These are phyloP conservation scores for Ochromonas danica DNA, from an alignment of 108 stramenopile genomes.

Conservation along the genomic window DNA sequence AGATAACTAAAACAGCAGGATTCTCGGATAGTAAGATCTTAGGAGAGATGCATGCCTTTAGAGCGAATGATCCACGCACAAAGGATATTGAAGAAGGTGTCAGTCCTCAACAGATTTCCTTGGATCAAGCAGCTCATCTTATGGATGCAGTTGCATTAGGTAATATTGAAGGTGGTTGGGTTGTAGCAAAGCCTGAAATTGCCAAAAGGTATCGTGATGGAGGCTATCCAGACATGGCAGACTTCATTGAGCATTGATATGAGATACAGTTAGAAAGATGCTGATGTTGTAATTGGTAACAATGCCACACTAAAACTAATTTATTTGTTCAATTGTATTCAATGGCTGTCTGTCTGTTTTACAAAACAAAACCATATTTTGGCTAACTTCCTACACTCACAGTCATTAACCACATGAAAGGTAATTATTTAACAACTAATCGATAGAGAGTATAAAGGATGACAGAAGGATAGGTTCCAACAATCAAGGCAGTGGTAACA, in stretches of 20 bases:
- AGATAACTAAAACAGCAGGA: neutral
- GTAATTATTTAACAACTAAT: no score
- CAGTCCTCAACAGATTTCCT: neutral
- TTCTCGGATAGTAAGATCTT: neutral
- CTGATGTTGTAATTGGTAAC: no score
- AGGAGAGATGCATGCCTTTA: neutral
- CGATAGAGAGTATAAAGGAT: no score
- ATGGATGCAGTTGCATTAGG: slow-evolving; percentile 29
- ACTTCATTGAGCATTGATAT: slow-evolving; percentile 22
- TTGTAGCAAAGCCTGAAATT: neutral
- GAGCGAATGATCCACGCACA: slow-evolving; percentile 1
- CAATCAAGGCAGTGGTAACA: no score
- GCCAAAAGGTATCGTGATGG: slow-evolving; percentile 2
- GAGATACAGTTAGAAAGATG: no score
- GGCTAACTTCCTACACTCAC: no score
- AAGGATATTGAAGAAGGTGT: slow-evolving; percentile 20
- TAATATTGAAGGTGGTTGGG: slow-evolving; percentile 18
- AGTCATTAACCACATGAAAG: no score
- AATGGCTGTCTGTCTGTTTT: no score
- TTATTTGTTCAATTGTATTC: no score
- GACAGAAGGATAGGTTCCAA: no score
- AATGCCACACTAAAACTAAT: no score
- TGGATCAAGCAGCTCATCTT: slow-evolving; percentile 22
- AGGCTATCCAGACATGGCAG: slow-evolving; percentile 12
- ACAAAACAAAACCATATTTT: no score